Percentiles rank a stretch among this genome's conserved stretches.
These are phyloP conservation scores for Cystofilobasidium macerans DNA, from an alignment of 768 basidiomycete species.

Conservation along the genomic window DNA sequence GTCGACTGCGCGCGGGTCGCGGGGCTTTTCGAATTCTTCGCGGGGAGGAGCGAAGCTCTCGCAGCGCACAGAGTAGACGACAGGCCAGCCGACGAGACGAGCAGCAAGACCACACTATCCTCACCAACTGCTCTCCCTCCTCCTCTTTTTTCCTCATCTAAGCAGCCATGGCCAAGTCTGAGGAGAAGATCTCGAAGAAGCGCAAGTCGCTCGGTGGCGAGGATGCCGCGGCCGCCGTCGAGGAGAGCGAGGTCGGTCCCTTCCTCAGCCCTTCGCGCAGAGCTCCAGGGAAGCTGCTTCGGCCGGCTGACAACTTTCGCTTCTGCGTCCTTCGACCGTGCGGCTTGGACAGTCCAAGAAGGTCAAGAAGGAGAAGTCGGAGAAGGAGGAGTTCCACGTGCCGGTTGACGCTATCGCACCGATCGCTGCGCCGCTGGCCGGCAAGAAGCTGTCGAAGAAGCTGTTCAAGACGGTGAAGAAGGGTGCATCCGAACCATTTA, in stretches of 20 bases:
- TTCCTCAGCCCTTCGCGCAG: no score
- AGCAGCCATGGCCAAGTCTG: slow-evolving; percentile 11
- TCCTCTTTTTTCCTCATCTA: background rate
- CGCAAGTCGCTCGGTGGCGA: slow-evolving; percentile 30
- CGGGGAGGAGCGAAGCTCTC: no score
- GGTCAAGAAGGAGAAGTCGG: slow-evolving; percentile 40
- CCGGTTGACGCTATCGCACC: slow-evolving; percentile 76
- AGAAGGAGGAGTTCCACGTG: slow-evolving; percentile 56
- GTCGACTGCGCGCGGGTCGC: no score
- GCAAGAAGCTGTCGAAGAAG: slow-evolving; percentile 86
- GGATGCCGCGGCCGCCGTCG: slow-evolving; percentile 32
- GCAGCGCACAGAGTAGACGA: no score
- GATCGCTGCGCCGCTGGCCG: slow-evolving; percentile 85
- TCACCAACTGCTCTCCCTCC: background rate
- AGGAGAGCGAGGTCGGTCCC: no score
- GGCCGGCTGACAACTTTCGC: no score
- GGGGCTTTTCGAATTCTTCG: no score
- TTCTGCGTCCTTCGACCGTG: no score
- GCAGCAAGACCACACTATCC: no score
- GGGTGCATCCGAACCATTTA: slow-evolving; percentile 42
- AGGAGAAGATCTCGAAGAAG: slow-evolving; percentile 21
- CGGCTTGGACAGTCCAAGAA: no score
- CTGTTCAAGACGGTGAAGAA: slow-evolving; percentile 90
- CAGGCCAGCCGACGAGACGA: no score
- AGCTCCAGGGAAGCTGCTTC: no score